Evolutionary conservation across 2,329 filamentous ascomycete genomes (phyloP).

Genomic region (Venturia nashicola): DNA sequence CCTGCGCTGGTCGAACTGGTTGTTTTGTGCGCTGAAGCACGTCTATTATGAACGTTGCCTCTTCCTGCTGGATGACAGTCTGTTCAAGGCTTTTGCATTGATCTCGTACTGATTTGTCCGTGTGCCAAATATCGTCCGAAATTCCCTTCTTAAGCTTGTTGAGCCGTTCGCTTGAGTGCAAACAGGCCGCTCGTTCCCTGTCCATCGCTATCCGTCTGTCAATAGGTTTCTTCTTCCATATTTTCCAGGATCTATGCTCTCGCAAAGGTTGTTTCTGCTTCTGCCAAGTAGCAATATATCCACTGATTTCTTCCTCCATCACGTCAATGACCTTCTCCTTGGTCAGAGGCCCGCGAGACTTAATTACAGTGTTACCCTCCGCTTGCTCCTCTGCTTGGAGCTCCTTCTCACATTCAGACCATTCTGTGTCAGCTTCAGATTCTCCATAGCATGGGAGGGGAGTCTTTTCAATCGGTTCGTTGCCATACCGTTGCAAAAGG

Average conservation of each 20-base stretch:
- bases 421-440: constrained; percentile 19
- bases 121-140: constrained; percentile 39
- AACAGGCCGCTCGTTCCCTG: constrained; percentile 25
- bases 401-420: constrained; percentile 15
- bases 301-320: constrained; percentile 42
- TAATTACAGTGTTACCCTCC: constrained; percentile 19
- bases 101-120: constrained; percentile 37
- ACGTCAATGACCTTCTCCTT: constrained; percentile 37
- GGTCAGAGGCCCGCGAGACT: constrained; percentile 17
- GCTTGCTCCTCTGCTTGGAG: constrained; percentile 37
- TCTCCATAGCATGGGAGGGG: constrained; percentile 41
- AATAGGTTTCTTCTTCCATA: constrained; percentile 41
- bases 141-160: constrained; percentile 44
- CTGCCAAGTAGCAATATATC: constrained; percentile 45
- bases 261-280: constrained; percentile 43
- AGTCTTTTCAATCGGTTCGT: constrained; percentile 29
- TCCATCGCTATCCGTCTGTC: not conserved
- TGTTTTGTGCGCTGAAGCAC: not conserved
- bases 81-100: constrained; percentile 50
- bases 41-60: constrained; percentile 32
- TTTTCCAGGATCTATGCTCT: constrained; percentile 41
- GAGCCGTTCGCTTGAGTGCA: constrained; percentile 39
- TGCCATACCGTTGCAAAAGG: constrained; percentile 28
- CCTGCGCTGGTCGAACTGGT: not conserved
- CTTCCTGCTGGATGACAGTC: constrained; percentile 50